Evolutionary conservation across 2,329 filamentous ascomycete genomes (phyloP), one percentile per base, ranked within the genome.

Genomic region (Fusarium illudens): DNA sequence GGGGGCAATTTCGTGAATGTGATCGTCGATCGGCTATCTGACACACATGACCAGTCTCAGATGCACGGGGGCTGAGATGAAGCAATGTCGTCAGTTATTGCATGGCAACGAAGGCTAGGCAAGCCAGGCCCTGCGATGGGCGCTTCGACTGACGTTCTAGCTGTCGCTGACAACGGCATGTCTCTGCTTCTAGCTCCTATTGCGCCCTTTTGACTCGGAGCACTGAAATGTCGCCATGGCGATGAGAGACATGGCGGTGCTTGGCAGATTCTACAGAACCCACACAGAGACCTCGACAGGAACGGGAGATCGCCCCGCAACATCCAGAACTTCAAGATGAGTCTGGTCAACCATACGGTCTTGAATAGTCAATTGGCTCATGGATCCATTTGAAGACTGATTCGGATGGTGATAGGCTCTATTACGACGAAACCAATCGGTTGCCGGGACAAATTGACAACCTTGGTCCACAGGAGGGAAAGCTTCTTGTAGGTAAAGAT

Each of bases 1-100:
- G 30, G 53, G 50, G 52, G 32, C 49, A 51, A 54, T 57, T 59
- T 63, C 48, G 57, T 59, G 51, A 50, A 37, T 39, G 36, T 66
- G 71, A 72, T 73, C 71, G 64, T 64, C 70, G 58, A 68, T 73
- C 71, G 71, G 67, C 62, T 71, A 73, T 73, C 71, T 71, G 64
- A 60, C 51, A 55, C 65, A 62, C 55, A 62, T 70, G 60, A 59
- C 50, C 57, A 62, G 37, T 62, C 39, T 52, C 49, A 30, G 48
- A 52, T 50, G 53, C 60, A 67, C 58, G 60, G 60, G 25, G 33
- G 55, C 49, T 62, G 27, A 49, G 17, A 27, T 50, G 55, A 62
- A 49, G 60, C 49, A 54, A 58, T 66, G 49, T 44, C 32, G 55
- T 68, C 62, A 60, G 30, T 30, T 29, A 25, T 56, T 50, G 37